Base-by-base conservation (phyloP, 208 protist species). In the Angomonas deanei region DNA sequence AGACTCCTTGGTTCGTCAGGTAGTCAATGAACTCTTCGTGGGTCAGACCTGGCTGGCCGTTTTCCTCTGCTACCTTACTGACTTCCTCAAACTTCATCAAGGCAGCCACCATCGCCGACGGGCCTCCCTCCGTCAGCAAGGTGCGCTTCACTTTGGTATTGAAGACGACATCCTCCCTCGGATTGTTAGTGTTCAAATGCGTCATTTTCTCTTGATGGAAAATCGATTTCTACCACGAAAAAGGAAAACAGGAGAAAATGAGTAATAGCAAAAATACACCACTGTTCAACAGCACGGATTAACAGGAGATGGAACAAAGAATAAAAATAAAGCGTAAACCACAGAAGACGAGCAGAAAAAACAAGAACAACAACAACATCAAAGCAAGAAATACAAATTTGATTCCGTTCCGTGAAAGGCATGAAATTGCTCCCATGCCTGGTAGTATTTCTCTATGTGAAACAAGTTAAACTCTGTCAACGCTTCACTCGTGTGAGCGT, bases 101-200 rank as follows among this genome's bases (percentile, higher is more conserved):
- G 2, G 80, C 76, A 46, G 72, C 62, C 2, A 93, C 83, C 6
- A 91, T 68, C 6, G 68, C 73, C 8, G 64, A 68, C 13, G 70
- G 61, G 21, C 79, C 81, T 33, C 52, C 69, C 21, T 78, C 58
- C 49, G 66, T 57, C 36, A 85, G 70, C 5, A 91, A 58, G 3
- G 64, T 63, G n/a, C 58, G 48, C 74, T 92, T 92, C 49, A 94
- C 85, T 30, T 84, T 83, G n/a, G 60, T 24, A 10, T 74, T 65
- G 60, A 92, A 89, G 49, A 92, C 64, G 36, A 47, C 54, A 52
- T 94, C 88, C 64, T 92, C 85, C 26, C 85, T 72, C 1, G 76
- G 76, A 56, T 91, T 84, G 72, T 92, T 92, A 46, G 78, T 88
- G 61, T 78, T 81, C 34, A 76, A 54, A 3, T 33, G 21, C 3